Percentiles rank a stretch among this genome's conserved stretches.
phyloP scores from a whole-genome alignment of 306 rosid genomes.

The Fragaria ananassa region DNA sequence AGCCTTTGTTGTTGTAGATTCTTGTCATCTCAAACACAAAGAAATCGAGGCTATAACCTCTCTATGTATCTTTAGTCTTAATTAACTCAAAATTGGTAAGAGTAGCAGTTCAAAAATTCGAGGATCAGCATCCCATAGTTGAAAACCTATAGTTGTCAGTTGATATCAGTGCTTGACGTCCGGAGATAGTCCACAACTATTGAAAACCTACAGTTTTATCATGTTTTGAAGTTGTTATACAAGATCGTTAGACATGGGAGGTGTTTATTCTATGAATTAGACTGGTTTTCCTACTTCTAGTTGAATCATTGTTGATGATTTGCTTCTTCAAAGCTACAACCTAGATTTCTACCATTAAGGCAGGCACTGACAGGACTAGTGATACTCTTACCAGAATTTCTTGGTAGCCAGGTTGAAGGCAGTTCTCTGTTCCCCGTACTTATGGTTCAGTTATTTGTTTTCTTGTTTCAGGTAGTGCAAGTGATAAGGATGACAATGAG shows the following conservation, averaged over 20 bases:
- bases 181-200: background rate
- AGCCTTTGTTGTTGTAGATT: background rate
- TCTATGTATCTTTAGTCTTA: background rate
- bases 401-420: background rate
- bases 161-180: background rate
- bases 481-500: conserved; percentile 35
- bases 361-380: background rate
- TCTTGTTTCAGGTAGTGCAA: conserved; percentile 49
- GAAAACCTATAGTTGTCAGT: background rate
- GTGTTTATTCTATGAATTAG: background rate
- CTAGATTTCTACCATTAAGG: background rate
- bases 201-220: background rate
- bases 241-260: background rate
- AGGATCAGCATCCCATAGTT: background rate
- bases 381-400: background rate
- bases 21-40: background rate
- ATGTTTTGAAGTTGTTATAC: background rate
- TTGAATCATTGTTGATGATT: background rate
- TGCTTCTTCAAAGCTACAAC: background rate
- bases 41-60: background rate
- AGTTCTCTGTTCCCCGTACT: background rate
- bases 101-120: background rate
- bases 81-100: background rate
- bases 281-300: background rate
- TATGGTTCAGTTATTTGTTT: conserved; percentile 15